A percentile compares a stretch with the other conserved stretches of the same genome.
Conservation (phyloP, 805 yeast species). For the Saccharomycopsis fodiens region DNA sequence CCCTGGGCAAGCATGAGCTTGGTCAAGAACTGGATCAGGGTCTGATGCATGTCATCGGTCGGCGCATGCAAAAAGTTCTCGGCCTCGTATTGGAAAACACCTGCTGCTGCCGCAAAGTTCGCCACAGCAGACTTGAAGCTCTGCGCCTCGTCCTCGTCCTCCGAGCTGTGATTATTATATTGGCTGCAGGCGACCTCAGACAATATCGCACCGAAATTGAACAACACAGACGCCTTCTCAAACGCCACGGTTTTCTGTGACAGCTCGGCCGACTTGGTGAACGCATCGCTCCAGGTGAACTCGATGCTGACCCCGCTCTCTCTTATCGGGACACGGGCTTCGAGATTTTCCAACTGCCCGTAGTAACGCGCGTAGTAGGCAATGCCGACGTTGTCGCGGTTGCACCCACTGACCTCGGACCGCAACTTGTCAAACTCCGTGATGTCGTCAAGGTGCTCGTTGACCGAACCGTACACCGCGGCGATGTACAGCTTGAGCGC, state of each 20-base stretch:
- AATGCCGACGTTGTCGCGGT: slow-evolving; percentile 32
- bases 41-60: slow-evolving; percentile 62
- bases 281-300: slow-evolving; percentile 81
- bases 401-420: slow-evolving; percentile 45
- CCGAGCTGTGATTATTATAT: slow-evolving; percentile 26
- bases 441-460: slow-evolving; percentile 53
- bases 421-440: slow-evolving; percentile 49
- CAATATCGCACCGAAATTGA: slow-evolving; percentile 64
- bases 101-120: slow-evolving; percentile 67
- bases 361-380: slow-evolving; percentile 61
- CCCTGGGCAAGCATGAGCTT: slow-evolving; percentile 77
- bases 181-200: slow-evolving; percentile 41
- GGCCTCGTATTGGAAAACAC: slow-evolving; percentile 61
- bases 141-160: slow-evolving; percentile 24
- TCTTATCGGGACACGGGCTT: slow-evolving; percentile 63
- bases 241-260: slow-evolving; percentile 79
- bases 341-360: slow-evolving; percentile 74
- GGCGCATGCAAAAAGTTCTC: slow-evolving; percentile 90
- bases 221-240: slow-evolving; percentile 81
- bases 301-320: slow-evolving; percentile 39
- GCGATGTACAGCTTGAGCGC: slow-evolving; percentile 53
- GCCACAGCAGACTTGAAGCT: slow-evolving; percentile 54
- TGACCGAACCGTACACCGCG: slow-evolving; percentile 53
- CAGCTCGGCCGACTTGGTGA: slow-evolving; percentile 36
- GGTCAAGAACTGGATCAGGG: slow-evolving; percentile 55